Evolutionary conservation across 352 stramenopile genomes (phyloP), one percentile per base, ranked within the genome.

Genomic region (Pythium dissotocum): DNA sequence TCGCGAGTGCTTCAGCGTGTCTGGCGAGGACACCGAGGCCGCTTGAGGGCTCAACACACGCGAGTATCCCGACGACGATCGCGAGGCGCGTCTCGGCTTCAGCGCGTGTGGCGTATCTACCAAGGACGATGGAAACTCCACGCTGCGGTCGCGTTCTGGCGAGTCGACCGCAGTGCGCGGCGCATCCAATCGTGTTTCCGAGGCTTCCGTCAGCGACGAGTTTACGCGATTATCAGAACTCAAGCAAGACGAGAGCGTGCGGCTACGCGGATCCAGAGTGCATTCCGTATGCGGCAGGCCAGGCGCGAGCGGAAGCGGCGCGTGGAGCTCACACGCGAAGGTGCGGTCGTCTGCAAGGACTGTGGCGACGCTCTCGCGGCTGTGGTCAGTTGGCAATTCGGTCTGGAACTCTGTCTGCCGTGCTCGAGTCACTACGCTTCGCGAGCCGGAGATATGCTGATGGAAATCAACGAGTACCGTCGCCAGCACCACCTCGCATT

Each of bases 221-320:
- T 73, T 30, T 80, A 77, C 48, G 28, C 78, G 13, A 63, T 77
- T 0, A 61, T 73, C 1, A 71, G 77, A n/a, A 70, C 63, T 1
- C 38, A 73, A 2, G 58, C 66, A 3, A 65, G 78, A 8, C 72
- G 78, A 1, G 68, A 83, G 12, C 59, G 62, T 7, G 79, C 79
- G 0, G 81, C 79, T 2, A 78, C 71, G 1, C 58, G 35, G n/a
- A 72, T 92, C 12, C 84, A 92, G 48, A 77, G 77, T 24, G 51
- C 76, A 49, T 87, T 77, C 36, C 75, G 82, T 32, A 53, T 58
- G 26, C 56, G 62, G 0, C 54, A 72, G 26, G 71, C 79, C 13
- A 65, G 69, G 7, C 59, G 64, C 2, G 73, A 82, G 60, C 71
- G 74, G 58, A 70, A 48, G 13, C 78, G 75, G 1, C 79, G 79